Conservation (phyloP, 345 rosid genomes). For the Camelina laxa region DNA sequence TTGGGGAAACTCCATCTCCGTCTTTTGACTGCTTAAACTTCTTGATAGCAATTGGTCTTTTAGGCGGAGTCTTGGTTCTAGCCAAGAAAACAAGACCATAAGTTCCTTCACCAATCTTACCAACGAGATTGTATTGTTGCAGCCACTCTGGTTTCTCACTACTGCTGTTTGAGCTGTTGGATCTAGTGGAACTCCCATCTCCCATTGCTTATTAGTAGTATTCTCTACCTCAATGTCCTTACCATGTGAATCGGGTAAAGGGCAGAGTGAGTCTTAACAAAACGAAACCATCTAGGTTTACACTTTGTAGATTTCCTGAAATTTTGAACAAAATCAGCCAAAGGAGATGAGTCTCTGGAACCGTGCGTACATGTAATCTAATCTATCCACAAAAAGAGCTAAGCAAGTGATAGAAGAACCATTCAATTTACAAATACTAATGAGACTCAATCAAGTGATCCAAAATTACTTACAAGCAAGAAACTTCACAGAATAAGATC, state of each 20-base stretch:
- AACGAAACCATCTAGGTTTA: conserved; percentile 10
- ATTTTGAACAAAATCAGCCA: conserved; percentile 18
- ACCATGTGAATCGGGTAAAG: not conserved
- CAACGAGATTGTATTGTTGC: conserved; percentile 93
- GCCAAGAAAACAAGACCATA: conserved; percentile 99
- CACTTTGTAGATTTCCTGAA: conserved; percentile 17
- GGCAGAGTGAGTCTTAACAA: conserved; percentile 19
- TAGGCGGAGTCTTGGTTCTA: conserved; percentile 67
- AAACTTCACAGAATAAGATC: conserved; percentile 22
- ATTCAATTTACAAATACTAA: not conserved
- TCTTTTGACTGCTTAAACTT: conserved; percentile 99
- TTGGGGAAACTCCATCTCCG: conserved; percentile 99
- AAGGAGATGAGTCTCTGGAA: not conserved
- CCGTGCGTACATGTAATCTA: not conserved
- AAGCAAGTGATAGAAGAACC: conserved; percentile 4
- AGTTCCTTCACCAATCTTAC: conserved; percentile 99
- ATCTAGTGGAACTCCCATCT: conserved; percentile 51
- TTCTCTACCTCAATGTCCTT: conserved; percentile 2
- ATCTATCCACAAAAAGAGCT: conserved; percentile 4
- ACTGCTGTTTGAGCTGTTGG: conserved; percentile 43
- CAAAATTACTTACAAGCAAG: conserved; percentile 9
- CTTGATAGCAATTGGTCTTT: conserved; percentile 94
- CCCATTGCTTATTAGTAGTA: conserved; percentile 51
- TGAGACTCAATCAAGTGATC: conserved; percentile 9
- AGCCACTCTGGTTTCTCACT: conserved; percentile 96